Evolutionary conservation across 768 basidiomycete genomes (phyloP).

Genomic region (Jaapia argillacea): DNA sequence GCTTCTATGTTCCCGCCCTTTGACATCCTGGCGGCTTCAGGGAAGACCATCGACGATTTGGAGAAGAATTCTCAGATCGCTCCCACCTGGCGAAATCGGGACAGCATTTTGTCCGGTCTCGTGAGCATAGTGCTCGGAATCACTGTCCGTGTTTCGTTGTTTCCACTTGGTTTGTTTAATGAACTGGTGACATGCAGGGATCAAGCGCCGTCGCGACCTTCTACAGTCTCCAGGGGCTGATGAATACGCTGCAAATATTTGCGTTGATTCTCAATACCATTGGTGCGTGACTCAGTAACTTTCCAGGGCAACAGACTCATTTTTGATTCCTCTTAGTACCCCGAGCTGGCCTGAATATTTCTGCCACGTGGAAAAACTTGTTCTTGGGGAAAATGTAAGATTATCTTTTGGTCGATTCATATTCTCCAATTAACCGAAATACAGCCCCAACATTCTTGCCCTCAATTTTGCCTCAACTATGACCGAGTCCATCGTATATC

Average conservation of each 20-base stretch:
- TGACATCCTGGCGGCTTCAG: slow-evolving; percentile 38
- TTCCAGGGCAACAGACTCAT: too few species aligned
- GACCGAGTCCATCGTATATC: slow-evolving; percentile 47
- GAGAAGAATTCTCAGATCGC: slow-evolving; percentile 40
- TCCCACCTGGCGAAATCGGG: slow-evolving; percentile 47
- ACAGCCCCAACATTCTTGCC: slow-evolving; percentile 63
- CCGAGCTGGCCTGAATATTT: slow-evolving; percentile 24
- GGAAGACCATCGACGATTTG: slow-evolving; percentile 45
- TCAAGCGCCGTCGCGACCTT: slow-evolving; percentile 59
- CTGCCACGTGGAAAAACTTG: slow-evolving; percentile 43
- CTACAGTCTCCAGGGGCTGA: slow-evolving; percentile 61
- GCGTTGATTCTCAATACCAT: slow-evolving; percentile 61
- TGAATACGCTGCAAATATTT: slow-evolving; percentile 63
- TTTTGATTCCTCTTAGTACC: slow-evolving; percentile 22
- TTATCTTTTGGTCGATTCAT: not conserved
- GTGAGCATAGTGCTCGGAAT: slow-evolving; percentile 41
- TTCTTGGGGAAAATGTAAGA: slow-evolving; percentile 62
- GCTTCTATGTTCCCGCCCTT: slow-evolving; percentile 51
- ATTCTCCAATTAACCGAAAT: slow-evolving; percentile 4
- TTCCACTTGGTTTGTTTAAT: not conserved
- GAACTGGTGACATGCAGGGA: slow-evolving; percentile 31
- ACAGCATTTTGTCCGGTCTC: slow-evolving; percentile 35
- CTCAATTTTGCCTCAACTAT: slow-evolving; percentile 61
- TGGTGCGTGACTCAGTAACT: slow-evolving; percentile 24
- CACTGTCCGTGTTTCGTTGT: slow-evolving; percentile 29